phyloP scores from a whole-genome alignment of 129 eudicot species.

The Pulicaria dysenterica region DNA sequence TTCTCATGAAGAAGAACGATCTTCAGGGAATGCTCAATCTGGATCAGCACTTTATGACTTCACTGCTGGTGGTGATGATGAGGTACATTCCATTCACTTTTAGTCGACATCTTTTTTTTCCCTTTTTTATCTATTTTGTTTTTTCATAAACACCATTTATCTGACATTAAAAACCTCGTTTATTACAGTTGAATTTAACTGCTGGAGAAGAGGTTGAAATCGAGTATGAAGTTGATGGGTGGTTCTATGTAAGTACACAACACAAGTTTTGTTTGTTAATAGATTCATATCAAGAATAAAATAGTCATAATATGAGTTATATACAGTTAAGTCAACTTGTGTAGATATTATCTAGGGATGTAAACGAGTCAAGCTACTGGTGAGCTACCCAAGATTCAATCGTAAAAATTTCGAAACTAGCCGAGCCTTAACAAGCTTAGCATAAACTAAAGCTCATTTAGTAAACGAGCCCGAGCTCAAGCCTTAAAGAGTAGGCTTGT shows the following conservation, averaged over 20 bases:
- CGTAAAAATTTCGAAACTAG: too few relatives aligned
- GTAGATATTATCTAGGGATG: too few relatives aligned
- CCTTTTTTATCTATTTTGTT: too few relatives aligned
- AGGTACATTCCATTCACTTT: slow-evolving; percentile 46
- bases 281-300: not conserved
- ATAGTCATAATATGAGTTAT: not conserved
- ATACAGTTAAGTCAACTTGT: too few relatives aligned
- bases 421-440: too few relatives aligned
- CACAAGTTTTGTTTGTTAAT: not conserved
- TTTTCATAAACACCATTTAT: not conserved
- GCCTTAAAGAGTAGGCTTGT: too few relatives aligned
- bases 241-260: slow-evolving; percentile 86
- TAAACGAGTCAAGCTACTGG: too few relatives aligned
- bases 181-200: slow-evolving; percentile 72
- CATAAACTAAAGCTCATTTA: too few relatives aligned
- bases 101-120: not conserved
- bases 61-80: slow-evolving; percentile 99
- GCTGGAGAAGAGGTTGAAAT: slow-evolving; percentile 95
- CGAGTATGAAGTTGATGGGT: slow-evolving; percentile 98
- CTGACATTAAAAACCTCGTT: not conserved
- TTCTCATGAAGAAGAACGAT: slow-evolving; percentile 71
- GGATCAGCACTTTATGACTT: slow-evolving; percentile 97
- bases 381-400: too few relatives aligned
- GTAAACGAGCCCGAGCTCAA: too few relatives aligned
- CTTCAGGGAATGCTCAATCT: slow-evolving; percentile 55